Percentiles rank a stretch among this genome's conserved stretches.
Evolutionary conservation across 805 yeast genomes (phyloP).

Genomic region (Suhomyces prunicola): DNA sequence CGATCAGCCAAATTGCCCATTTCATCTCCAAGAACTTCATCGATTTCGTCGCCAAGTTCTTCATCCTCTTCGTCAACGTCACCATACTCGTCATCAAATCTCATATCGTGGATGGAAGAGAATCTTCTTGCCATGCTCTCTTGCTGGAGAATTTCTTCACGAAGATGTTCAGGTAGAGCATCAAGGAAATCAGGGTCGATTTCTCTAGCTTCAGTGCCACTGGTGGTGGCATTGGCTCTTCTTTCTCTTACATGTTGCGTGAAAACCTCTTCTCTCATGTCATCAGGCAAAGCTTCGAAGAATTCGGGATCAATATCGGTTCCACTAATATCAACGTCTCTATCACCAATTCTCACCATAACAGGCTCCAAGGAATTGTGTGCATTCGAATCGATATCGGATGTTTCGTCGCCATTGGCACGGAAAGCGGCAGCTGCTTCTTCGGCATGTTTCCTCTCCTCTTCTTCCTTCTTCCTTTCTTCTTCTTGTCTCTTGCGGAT

Average conservation of each 20-base stretch:
- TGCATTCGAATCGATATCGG: background rate
- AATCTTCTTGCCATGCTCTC: constrained; percentile 47
- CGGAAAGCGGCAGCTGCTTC: constrained; percentile 4
- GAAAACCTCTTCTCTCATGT: constrained; percentile 88
- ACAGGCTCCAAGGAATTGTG: constrained; percentile 45
- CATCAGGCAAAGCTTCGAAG: constrained; percentile 85
- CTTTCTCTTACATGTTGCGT: constrained; percentile 79
- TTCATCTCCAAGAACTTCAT: background rate
- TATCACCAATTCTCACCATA: constrained; percentile 69
- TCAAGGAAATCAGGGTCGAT: constrained; percentile 77
- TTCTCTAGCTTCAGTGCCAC: constrained; percentile 52
- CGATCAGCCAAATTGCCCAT: background rate
- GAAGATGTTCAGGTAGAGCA: constrained; percentile 68
- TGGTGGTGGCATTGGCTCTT: constrained; percentile 51
- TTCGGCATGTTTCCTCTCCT: constrained; percentile 22
- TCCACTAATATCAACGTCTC: constrained; percentile 80
- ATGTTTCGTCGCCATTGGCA: constrained; percentile 15
- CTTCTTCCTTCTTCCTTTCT: constrained; percentile 23
- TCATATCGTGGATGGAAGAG: constrained; percentile 20
- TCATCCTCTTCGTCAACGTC: constrained; percentile 19
- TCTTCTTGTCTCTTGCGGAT: constrained; percentile 30
- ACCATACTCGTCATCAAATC: constrained; percentile 21
- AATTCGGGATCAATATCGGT: constrained; percentile 92
- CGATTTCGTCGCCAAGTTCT: constrained; percentile 9
- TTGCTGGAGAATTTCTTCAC: constrained; percentile 61